Evolutionary conservation across 2,329 filamentous ascomycete species (phyloP).

Genomic region (Aureobasidium sp.): DNA sequence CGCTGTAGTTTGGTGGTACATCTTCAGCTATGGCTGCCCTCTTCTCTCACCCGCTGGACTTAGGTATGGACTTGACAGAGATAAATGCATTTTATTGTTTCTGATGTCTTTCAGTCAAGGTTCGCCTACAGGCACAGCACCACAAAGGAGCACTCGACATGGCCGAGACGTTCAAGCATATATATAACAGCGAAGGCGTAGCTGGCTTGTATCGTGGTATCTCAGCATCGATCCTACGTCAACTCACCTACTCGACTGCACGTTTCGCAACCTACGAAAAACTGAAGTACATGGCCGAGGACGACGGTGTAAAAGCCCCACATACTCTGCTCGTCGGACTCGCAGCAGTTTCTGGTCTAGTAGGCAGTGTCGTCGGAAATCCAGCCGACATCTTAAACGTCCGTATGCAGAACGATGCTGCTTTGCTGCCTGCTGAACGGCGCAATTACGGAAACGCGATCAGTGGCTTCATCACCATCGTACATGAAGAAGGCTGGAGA

Average conservation of each 20-base stretch:
- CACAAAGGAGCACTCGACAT: constrained; percentile 68
- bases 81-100: neutral
- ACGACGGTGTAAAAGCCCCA: constrained; percentile 49
- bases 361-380: constrained; percentile 86
- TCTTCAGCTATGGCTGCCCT: constrained; percentile 86
- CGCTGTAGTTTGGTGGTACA: constrained; percentile 87
- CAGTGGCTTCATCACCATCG: constrained; percentile 80
- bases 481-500: constrained; percentile 68
- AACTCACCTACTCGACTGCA: constrained; percentile 89
- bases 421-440: constrained; percentile 64
- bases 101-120: constrained; percentile 41
- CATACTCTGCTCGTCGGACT: constrained; percentile 75
- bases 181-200: constrained; percentile 69
- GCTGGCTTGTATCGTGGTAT: constrained; percentile 73
- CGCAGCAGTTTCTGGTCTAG: constrained; percentile 73
- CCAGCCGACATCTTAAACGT: constrained; percentile 96
- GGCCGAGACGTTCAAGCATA: constrained; percentile 76
- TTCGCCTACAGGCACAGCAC: constrained; percentile 78
- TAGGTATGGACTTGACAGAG: constrained; percentile 54
- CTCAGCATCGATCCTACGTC: constrained; percentile 84
- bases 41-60: constrained; percentile 88
- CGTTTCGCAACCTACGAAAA: constrained; percentile 96
- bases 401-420: constrained; percentile 91
- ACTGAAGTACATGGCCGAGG: constrained; percentile 64
- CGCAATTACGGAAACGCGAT: constrained; percentile 86